Evolutionary conservation across 768 basidiomycete species (phyloP).

Genomic region (Auricularia heimuer): DNA sequence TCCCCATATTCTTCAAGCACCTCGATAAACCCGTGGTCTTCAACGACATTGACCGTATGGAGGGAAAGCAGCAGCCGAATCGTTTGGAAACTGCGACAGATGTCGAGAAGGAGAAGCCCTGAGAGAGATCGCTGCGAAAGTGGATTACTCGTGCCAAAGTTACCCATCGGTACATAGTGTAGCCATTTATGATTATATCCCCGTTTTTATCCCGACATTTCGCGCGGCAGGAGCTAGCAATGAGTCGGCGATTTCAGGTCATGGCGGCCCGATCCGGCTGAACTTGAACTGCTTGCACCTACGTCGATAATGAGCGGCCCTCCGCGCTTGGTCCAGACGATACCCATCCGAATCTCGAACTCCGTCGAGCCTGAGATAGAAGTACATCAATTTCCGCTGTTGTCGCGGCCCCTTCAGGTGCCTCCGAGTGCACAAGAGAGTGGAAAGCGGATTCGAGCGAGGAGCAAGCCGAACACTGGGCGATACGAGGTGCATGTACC

Average conservation of each 20-base stretch:
- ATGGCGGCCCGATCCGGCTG: background rate
- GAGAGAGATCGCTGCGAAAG: background rate
- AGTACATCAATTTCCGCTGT: slow-evolving; percentile 72
- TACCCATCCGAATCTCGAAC: slow-evolving; percentile 68
- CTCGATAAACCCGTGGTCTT: slow-evolving; percentile 16
- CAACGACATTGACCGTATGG: slow-evolving; percentile 12
- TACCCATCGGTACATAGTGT: too few relatives aligned
- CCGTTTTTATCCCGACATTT: too few relatives aligned
- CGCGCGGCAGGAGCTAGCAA: too few relatives aligned
- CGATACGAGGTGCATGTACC: slow-evolving; percentile 73
- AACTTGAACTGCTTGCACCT: background rate
- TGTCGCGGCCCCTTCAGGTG: slow-evolving; percentile 60
- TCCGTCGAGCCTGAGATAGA: slow-evolving; percentile 53
- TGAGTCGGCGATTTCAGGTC: too few relatives aligned
- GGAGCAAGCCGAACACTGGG: slow-evolving; percentile 52
- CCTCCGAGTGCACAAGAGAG: slow-evolving; percentile 64
- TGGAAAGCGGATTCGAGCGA: slow-evolving; percentile 69
- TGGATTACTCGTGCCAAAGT: too few relatives aligned
- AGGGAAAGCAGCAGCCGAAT: slow-evolving; percentile 11
- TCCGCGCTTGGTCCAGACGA: slow-evolving; percentile 38
- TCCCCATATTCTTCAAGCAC: slow-evolving; percentile 20
- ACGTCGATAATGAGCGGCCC: slow-evolving; percentile 33
- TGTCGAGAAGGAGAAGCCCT: slow-evolving; percentile 6
- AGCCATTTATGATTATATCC: too few relatives aligned
- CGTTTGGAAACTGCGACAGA: background rate